Evolutionary conservation across 495 filamentous ascomycete species (phyloP), one percentile per base, ranked within the genome.

Genomic region (Physcia stellaris): DNA sequence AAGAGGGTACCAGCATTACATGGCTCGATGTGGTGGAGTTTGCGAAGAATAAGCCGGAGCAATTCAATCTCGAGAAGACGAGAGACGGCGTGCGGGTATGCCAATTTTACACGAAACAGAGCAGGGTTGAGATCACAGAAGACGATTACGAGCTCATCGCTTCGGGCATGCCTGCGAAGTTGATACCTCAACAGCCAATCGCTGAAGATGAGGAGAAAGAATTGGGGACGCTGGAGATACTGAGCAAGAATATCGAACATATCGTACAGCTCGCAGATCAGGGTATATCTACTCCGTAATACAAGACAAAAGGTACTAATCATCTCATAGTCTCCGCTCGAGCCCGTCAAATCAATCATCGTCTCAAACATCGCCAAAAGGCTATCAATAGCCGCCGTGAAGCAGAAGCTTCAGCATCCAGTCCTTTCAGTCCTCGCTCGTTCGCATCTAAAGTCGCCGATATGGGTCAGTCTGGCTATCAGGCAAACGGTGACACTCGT

Each of bases 1-100:
- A 78, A 44, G 75, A 80, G 27, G 62, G 70, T 16, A 58, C 71
- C 3, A 69, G 62, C 10, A 66, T 86, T 36, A 77, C 73, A 12
- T 93, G 85, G 85, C 62, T 86, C 26, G 85, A 92, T 46, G 76
- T 93, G 29, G 80, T 88, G 36, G 77, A 82, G 41, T 90, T 86
- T 60, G 82, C 84, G 36, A 76, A 78, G 49, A 72, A 67, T 46
- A 86, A 86, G 45, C 82, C 85, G 0, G 69, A 74, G 49, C 82
- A 87, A 38, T 88, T 93, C 60, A 73, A 73, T 22, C 62, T 88
- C 41, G 73, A 74, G 36, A 75, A 83, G 40, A 66, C 68, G 35
- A 67, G 71, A 30, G 78, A 80, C 47, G 79, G 77, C 0, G 59
- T 70, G 41, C 73, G 74, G 16, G 74, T 77, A 23, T 88, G 85